A percentile compares a stretch with the other conserved stretches of the same genome.
These are phyloP conservation scores for Priceomyces melissophilus DNA, from an alignment of 805 yeast species.

Conservation along the genomic window DNA sequence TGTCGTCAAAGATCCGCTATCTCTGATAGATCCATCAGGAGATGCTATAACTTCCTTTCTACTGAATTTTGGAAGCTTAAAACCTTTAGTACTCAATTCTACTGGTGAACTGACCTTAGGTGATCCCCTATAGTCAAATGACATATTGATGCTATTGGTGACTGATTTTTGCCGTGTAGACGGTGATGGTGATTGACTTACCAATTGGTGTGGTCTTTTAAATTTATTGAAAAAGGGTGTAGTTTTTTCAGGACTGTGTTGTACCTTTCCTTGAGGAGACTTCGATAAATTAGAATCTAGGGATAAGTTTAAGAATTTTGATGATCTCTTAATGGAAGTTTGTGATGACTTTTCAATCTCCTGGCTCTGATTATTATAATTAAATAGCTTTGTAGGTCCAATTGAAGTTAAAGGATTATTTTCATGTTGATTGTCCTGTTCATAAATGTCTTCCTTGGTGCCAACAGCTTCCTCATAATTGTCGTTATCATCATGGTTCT, in stretches of 20 bases:
- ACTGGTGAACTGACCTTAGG: constrained; percentile 22
- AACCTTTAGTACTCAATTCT: constrained; percentile 26
- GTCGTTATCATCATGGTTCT: constrained; percentile 8
- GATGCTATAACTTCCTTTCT: constrained; percentile 31
- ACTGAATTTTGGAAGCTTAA: constrained; percentile 34
- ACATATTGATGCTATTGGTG: constrained; percentile 4
- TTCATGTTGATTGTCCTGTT: constrained; percentile 6
- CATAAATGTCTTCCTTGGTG: constrained; percentile 7
- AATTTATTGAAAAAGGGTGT: constrained; percentile 28
- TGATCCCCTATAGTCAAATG: constrained; percentile 2
- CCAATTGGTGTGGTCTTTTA: constrained; percentile 42
- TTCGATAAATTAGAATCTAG: constrained; percentile 23
- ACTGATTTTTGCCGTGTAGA: constrained; percentile 14
- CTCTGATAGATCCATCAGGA: constrained; percentile 21
- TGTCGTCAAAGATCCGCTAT: constrained; percentile 7
- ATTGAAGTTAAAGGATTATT: constrained; percentile 1
- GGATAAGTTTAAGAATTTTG: constrained; percentile 39
- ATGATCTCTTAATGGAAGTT: constrained; percentile 36
- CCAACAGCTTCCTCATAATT: background rate
- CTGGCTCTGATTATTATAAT: constrained; percentile 2
- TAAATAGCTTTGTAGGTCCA: constrained; percentile 3
- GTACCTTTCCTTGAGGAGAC: background rate
- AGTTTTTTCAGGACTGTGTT: constrained; percentile 10
- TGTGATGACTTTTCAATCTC: constrained; percentile 7
- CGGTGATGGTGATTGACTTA: constrained; percentile 44